A percentile compares a stretch with the other conserved stretches of the same genome.
Conservation (phyloP, 1,284 basidiomycete genomes). For the Leucoagaricus sp. region DNA sequence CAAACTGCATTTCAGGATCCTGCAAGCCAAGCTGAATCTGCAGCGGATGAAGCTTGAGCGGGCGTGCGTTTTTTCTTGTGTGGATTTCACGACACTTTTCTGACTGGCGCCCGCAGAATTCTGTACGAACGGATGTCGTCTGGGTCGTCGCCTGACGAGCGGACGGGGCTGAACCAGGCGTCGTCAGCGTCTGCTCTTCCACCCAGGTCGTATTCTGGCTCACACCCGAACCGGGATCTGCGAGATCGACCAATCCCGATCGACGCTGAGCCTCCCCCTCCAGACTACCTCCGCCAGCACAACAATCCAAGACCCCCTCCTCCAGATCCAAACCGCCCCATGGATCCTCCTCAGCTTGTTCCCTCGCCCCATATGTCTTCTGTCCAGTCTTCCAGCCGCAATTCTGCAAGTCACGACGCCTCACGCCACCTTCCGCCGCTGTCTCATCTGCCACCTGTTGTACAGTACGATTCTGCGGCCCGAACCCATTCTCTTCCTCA, state of each 20-base stretch:
- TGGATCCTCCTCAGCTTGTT: slow-evolving; percentile 41
- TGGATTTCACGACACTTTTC: slow-evolving; percentile 20
- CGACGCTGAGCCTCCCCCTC: slow-evolving; percentile 40
- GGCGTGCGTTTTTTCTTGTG: slow-evolving; percentile 61
- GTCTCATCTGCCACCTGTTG: slow-evolving; percentile 44
- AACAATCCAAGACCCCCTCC: slow-evolving; percentile 44
- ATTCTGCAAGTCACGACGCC: slow-evolving; percentile 36
- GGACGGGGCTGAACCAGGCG: slow-evolving; percentile 38
- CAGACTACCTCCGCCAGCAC: slow-evolving; percentile 43
- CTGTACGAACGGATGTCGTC: slow-evolving; percentile 74
- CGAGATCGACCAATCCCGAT: slow-evolving; percentile 39
- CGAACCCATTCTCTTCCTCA: slow-evolving; percentile 40
- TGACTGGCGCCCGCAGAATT: slow-evolving; percentile 46
- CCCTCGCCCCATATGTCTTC: slow-evolving; percentile 42
- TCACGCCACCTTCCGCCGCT: slow-evolving; percentile 54
- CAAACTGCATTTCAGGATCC: slow-evolving; percentile 79
- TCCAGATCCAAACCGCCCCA: slow-evolving; percentile 44
- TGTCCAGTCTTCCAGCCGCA: slow-evolving; percentile 34
- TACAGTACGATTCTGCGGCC: slow-evolving; percentile 40
- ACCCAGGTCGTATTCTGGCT: slow-evolving; percentile 32
- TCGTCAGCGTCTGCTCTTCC: slow-evolving; percentile 30
- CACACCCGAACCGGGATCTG: slow-evolving; percentile 40
- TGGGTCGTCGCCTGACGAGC: slow-evolving; percentile 48
- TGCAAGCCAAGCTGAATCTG: slow-evolving; percentile 82
- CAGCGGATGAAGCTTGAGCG: slow-evolving; percentile 88